Evolutionary conservation across 169 alveolate species (phyloP).

Genomic region (Perkinsus chesapeaki): DNA sequence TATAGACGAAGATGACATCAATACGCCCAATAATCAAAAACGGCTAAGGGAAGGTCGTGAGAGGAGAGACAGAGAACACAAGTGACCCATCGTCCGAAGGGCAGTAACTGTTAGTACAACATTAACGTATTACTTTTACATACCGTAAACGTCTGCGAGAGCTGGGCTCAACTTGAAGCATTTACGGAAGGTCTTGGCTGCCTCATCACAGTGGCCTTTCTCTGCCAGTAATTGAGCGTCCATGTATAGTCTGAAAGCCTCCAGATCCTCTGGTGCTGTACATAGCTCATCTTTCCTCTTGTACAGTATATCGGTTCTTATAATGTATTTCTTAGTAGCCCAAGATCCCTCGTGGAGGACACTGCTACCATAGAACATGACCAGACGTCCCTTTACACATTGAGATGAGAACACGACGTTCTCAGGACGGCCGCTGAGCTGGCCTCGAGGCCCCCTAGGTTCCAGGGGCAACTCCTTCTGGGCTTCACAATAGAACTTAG

Average conservation of each 20-base stretch:
- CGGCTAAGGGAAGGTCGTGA: no score
- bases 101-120: background rate
- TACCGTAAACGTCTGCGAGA: constrained; percentile 23
- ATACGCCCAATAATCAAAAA: background rate
- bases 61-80: no score
- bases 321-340: constrained; percentile 27
- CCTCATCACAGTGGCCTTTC: constrained; percentile 28
- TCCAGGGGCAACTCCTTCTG: constrained; percentile 22
- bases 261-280: constrained; percentile 23
- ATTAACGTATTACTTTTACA: background rate
- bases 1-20: background rate
- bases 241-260: constrained; percentile 29
- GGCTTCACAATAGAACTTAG: constrained; percentile 26
- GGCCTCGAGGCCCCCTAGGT: background rate
- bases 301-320: constrained; percentile 46
- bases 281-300: constrained; percentile 21
- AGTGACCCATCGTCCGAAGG: no score
- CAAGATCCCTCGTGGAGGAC: background rate
- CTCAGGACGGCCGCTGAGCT: background rate
- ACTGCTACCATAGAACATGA: background rate
- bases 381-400: background rate
- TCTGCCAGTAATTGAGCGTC: constrained; percentile 37
- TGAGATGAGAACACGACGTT: background rate
- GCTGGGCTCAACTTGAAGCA: constrained; percentile 21
- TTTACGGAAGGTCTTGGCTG: constrained; percentile 17